Base-by-base conservation (phyloP, 805 yeast genomes). In the Saccharomycopsis babjevae region DNA sequence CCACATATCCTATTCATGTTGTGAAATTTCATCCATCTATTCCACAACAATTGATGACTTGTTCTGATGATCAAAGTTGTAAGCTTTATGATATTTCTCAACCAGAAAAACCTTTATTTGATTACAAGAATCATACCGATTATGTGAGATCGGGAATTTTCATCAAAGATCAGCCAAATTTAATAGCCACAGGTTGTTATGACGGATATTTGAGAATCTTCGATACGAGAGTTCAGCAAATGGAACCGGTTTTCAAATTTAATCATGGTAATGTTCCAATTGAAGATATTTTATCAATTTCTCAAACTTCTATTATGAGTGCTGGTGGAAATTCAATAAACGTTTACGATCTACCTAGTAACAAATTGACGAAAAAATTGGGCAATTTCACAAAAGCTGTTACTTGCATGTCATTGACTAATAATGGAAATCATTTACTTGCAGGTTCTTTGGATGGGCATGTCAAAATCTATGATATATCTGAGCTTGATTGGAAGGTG, bases 401-500 rank as follows among this genome's bases (percentile, higher is more conserved):
- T 50, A 92, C 97, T 16, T 85, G 92, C 63, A 76, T 92, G 64
- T 84, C 88, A 58, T 75, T 81, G 66, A 86, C 93, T 10, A 87
- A 86, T 36, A 89, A 83, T 64, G 76, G 83, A 57, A 93, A 94
- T n/a, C 52, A 46, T 46, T 76, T 94, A 54, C 75, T 94, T 36
- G 97, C 96, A 1, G 97, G 98, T 18, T 91, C 97, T 0, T 77
- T 94, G 61, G 99, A 94, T 74, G 99, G 99, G 22, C 99, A 94
- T 73, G 97, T 94, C 62, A 94, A 94, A 73, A 92, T 92, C 54
- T 89, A 93, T 71, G 97, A 92, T 72, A 82, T 89, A 43, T 74
- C 81, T 32, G 80, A 86, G 25, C 69, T 81, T 50, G 80, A 82
- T 67, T 92, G 93, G 89, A 88, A 86, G 63, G 97, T 93, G 63